Evolutionary conservation across 2,329 filamentous ascomycete genomes (phyloP).

Genomic region (Aureobasidium vineae): DNA sequence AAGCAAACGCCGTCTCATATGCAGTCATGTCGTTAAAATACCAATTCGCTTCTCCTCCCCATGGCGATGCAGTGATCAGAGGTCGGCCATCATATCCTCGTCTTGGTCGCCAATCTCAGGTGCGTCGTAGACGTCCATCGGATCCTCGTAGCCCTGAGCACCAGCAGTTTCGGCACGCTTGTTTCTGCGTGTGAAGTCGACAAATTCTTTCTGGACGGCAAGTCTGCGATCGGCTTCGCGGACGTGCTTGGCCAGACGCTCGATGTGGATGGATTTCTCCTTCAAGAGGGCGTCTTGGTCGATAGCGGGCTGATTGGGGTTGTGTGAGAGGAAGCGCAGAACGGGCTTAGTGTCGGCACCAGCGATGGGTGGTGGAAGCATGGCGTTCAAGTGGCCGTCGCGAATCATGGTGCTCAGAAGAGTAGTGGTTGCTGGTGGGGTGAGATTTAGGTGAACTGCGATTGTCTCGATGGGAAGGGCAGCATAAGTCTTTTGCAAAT

Average conservation of each 20-base stretch:
- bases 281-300: conserved; percentile 45
- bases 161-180: conserved; percentile 37
- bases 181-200: conserved; percentile 53
- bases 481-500: conserved; percentile 69
- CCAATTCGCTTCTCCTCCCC: background rate
- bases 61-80: conserved; percentile 5
- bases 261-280: conserved; percentile 52
- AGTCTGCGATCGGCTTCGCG: conserved; percentile 56
- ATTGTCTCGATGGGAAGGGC: conserved; percentile 58
- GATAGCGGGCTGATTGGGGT: conserved; percentile 13
- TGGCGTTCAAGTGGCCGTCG: conserved; percentile 52
- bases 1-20: conserved; percentile 20
- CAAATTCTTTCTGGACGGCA: conserved; percentile 58
- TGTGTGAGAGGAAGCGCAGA: conserved; percentile 53
- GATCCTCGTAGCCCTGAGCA: conserved; percentile 38
- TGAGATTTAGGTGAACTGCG: conserved; percentile 50
- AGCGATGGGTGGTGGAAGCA: conserved; percentile 46
- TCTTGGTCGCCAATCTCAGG: conserved; percentile 29
- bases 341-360: conserved; percentile 42
- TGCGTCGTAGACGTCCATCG: conserved; percentile 38
- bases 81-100: conserved; percentile 37
- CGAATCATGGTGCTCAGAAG: conserved; percentile 56
- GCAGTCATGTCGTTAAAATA: conserved; percentile 15
- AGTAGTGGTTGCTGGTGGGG: conserved; percentile 53
- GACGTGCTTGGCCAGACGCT: conserved; percentile 52